Evolutionary conservation across 495 filamentous ascomycete species (phyloP), one percentile per base, ranked within the genome.

Genomic region (Penicillium paxilli): DNA sequence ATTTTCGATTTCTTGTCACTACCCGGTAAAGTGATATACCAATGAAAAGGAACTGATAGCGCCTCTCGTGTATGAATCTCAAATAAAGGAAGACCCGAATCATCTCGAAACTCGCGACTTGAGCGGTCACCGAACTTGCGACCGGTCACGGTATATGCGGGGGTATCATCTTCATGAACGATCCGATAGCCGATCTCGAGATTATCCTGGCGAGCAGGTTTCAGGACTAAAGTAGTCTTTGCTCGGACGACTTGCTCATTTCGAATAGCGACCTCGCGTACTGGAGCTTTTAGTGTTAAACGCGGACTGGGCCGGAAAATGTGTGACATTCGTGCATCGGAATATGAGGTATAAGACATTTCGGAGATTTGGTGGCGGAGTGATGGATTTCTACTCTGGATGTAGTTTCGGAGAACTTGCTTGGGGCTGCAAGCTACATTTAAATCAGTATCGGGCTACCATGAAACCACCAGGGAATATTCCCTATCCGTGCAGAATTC

Each of bases 1-100:
- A 64, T 50, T 10, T 42, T 60, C 7, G 40, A 47, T 7, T 25
- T 42, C 20, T 20, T 37, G 12, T 42, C 48, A 47, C 53, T 51
- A 22, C 66, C 66, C 0, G 66, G 66, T 44, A 67, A 48, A 3
- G 63, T 64, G 28, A 69, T 47, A 26, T 48, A 62, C 66, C 66
- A 69, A 3, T 24, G 30, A 41, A 20, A 51, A 1, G 52, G 40
- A 11, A 55, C 30, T 11, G 44, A 45, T 17, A 50, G 46, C 21
- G 41, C 38, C 7, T 25, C 24, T 30, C 53, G 51, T 5, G 56
- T 47, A 33, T 69, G 60, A 3, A 69, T 48, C 44, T 69, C 64
- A 45, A 69, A 67, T 3, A 65, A 49, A 11, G 64, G 62, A 0
- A 67, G 49, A 21, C 64, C 64, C 16, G 62, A 65, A 5, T 48